Conservation (phyloP, 495 filamentous ascomycete species). For the Aspergillus carlsbadensis region DNA sequence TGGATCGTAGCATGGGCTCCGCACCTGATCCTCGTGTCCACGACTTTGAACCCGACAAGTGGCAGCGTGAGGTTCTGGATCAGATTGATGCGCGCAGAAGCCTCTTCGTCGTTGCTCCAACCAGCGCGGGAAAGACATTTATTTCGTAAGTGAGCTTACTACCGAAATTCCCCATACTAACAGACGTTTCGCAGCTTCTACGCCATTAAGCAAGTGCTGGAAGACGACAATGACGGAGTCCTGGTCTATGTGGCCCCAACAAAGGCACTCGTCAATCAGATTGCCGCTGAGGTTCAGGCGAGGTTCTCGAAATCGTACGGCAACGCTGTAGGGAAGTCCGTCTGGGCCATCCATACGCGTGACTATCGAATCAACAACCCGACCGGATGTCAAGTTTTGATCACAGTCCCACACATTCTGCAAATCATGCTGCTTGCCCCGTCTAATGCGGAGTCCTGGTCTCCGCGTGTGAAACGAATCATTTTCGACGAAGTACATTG, state of each 20-base stretch:
- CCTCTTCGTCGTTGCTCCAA: constrained; percentile 74
- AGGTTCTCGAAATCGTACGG: constrained; percentile 64
- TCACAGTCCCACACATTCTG: constrained; percentile 75
- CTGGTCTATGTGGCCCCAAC: constrained; percentile 79
- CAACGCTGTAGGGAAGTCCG: constrained; percentile 55
- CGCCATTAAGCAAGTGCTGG: constrained; percentile 73
- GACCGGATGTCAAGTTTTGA: constrained; percentile 67
- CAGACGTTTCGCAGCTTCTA: constrained; percentile 52
- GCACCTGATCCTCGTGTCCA: constrained; percentile 60
- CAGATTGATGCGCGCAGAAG: constrained; percentile 66
- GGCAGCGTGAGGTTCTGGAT: constrained; percentile 74
- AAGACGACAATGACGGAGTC: constrained; percentile 63
- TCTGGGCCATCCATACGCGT: constrained; percentile 78
- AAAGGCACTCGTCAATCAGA: constrained; percentile 81
- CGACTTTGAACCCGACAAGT: constrained; percentile 69
- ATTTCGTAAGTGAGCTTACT: constrained; percentile 37
- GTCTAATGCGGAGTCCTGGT: constrained; percentile 65
- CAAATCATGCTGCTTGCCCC: constrained; percentile 77
- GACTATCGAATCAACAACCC: constrained; percentile 72
- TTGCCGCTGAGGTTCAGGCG: constrained; percentile 70
- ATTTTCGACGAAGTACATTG: constrained; percentile 87
- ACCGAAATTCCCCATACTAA: constrained; percentile 5
- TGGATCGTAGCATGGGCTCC: constrained; percentile 71
- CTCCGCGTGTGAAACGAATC: constrained; percentile 63
- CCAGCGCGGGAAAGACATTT: constrained; percentile 66